Evolutionary conservation across 257 asterid genomes (phyloP).

Genomic region (Gentiana straminea): DNA sequence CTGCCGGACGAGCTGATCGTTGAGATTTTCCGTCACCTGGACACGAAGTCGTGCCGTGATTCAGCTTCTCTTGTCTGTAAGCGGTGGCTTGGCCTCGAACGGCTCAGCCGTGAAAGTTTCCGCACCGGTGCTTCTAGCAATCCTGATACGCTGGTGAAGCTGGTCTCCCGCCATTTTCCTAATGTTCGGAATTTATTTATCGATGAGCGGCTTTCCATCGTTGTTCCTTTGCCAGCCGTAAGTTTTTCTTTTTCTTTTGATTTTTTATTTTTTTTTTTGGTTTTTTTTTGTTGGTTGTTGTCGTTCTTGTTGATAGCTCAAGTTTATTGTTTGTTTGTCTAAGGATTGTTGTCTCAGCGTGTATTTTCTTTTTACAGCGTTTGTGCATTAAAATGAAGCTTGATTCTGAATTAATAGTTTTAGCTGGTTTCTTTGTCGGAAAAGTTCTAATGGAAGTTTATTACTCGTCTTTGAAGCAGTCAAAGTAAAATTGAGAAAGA

Average conservation of each 20-base stretch:
- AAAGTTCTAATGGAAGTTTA: too few relatives aligned
- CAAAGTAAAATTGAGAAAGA: too few relatives aligned
- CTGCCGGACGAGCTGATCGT: slow-evolving; percentile 65
- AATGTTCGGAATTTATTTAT: slow-evolving; percentile 35
- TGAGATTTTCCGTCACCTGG: slow-evolving; percentile 46
- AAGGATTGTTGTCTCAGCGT: too few relatives aligned
- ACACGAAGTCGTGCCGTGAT: slow-evolving; percentile 53
- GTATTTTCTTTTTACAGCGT: too few relatives aligned
- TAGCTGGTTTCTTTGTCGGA: too few relatives aligned
- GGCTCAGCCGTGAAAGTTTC: slow-evolving; percentile 58
- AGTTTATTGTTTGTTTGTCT: too few relatives aligned
- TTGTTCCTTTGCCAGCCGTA: slow-evolving; percentile 39
- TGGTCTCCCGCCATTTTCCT: slow-evolving; percentile 41
- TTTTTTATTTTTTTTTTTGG: too few relatives aligned
- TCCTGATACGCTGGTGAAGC: slow-evolving; percentile 41
- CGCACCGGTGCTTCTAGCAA: slow-evolving; percentile 65
- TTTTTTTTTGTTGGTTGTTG: too few relatives aligned
- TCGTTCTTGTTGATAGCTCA: too few relatives aligned
- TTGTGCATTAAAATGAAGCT: too few relatives aligned
- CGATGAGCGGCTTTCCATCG: slow-evolving; percentile 56
- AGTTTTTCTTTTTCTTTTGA: slow-evolving; percentile 8
- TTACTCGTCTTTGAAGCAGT: too few relatives aligned
- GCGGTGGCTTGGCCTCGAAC: slow-evolving; percentile 81
- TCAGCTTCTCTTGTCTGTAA: slow-evolving; percentile 70
- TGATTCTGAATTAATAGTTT: too few relatives aligned